Evolutionary conservation across 2,329 filamentous ascomycete species (phyloP).

Genomic region (Epichloe gansuensis): DNA sequence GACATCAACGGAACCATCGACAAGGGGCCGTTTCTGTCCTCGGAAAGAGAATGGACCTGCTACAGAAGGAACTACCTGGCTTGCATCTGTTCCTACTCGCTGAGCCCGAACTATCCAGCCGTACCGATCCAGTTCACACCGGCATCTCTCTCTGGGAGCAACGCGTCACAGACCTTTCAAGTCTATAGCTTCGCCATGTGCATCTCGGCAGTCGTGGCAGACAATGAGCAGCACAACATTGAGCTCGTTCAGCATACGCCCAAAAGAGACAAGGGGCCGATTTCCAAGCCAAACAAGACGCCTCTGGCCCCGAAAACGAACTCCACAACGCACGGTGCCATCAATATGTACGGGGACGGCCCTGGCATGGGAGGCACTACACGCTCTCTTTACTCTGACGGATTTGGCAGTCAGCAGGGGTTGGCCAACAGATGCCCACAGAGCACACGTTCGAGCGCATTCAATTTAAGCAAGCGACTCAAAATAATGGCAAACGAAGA

Average conservation of each 20-base stretch:
- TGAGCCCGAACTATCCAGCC: conserved; percentile 45
- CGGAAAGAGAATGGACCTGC: conserved; percentile 77
- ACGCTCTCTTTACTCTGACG: conserved; percentile 29
- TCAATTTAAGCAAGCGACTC: conserved; percentile 87
- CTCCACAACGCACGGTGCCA: conserved; percentile 35
- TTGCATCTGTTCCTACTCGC: conserved; percentile 64
- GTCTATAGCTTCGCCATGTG: conserved; percentile 71
- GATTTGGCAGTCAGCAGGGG: conserved; percentile 19
- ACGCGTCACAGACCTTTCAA: conserved; percentile 38
- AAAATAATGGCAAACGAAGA: conserved; percentile 83
- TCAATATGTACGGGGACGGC: conserved; percentile 33
- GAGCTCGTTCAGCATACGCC: conserved; percentile 85
- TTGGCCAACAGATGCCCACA: conserved; percentile 29
- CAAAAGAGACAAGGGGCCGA: conserved; percentile 80
- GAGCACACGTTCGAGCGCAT: conserved; percentile 72
- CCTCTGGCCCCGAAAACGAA: conserved; percentile 55
- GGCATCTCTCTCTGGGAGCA: not conserved
- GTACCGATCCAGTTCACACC: conserved; percentile 39
- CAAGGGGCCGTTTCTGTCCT: conserved; percentile 71
- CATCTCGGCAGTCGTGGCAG: conserved; percentile 73
- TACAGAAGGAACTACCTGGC: conserved; percentile 88
- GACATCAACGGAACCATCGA: conserved; percentile 73
- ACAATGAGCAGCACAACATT: conserved; percentile 61
- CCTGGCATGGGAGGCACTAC: conserved; percentile 12
- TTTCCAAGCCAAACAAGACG: conserved; percentile 58